Base-by-base conservation (phyloP, 2,329 filamentous ascomycete species). In the Hymenoscyphus repandus region DNA sequence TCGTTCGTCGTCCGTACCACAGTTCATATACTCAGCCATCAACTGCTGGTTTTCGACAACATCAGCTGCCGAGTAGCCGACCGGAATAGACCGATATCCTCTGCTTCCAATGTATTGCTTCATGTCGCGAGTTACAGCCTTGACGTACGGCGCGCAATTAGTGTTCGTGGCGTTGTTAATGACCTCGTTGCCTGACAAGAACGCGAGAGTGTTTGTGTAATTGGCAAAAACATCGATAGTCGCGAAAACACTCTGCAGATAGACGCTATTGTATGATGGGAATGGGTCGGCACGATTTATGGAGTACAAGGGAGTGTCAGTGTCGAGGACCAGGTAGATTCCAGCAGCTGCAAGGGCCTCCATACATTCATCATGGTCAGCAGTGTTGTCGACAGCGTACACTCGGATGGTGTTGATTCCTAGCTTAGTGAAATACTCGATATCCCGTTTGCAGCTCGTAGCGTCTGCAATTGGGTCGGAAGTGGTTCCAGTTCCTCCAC, bases 1-100 rank as follows among this genome's bases (percentile, higher is more conserved):
- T 56, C 84, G 79, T 69, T 81, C 78, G 56, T 83, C 77, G 52
- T 83, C 79, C 45, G 76, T 72, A 58, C 85, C 85, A 64, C 85
- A 88, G 75, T 88, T 87, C 78, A 88, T 82, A 73, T 86, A 88
- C 46, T 80, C 66, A 39, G 83, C 83, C 74, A 85, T 84, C 64
- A 86, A 73, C 58, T 79, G 74, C 62, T 83, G 82, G 72, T 86
- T 87, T 63, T 78, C 77, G 58, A 82, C 72, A 54, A 88, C 80
- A 70, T 88, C 85, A 39, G 84, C 84, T 45, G 77, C 78, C 49
- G 77, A 79, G 64, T 82, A 82, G 48, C 78, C 78, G 44, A 81
- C 76, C 12, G 78, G 78, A 53, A 82, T 73, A 15, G 68, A 52
- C 55, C 78, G 71, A 56, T 77, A 71, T 13, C 72, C 69, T 44